Conservation (phyloP, 306 rosid genomes). For the Acacia acuminata region DNA sequence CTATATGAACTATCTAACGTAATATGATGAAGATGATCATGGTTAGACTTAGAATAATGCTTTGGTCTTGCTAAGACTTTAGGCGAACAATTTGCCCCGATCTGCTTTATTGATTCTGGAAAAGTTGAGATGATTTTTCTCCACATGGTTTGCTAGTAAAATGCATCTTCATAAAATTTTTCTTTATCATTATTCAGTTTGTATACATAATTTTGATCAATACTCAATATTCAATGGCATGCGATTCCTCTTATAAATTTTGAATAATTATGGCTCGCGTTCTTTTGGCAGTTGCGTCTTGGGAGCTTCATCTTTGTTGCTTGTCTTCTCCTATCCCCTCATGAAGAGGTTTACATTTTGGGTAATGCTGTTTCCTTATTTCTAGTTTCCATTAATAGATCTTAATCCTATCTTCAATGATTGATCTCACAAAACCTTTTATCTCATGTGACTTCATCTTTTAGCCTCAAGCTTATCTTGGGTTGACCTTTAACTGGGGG, state of each 20-base stretch:
- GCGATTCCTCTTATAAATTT: background rate
- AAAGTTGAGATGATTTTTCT: background rate
- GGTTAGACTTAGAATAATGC: background rate
- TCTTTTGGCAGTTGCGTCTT: conserved; percentile 68
- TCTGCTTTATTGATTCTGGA: background rate
- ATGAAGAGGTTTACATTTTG: conserved; percentile 94
- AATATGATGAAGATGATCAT: background rate
- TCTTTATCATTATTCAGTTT: conserved; percentile 15
- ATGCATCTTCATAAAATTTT: conserved; percentile 3
- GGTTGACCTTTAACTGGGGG: conserved; percentile 94
- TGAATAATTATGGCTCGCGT: conserved; percentile 22
- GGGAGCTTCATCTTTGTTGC: conserved; percentile 90
- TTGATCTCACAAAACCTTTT: conserved; percentile 29
- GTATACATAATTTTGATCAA: conserved; percentile 5
- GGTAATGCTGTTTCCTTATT: conserved; percentile 51
- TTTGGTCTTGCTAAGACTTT: background rate
- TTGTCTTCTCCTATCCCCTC: conserved; percentile 93
- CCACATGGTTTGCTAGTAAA: conserved; percentile 9
- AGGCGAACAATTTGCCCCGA: background rate
- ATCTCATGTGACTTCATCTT: conserved; percentile 28
- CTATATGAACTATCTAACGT: conserved; percentile 20
- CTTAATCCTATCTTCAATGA: conserved; percentile 12
- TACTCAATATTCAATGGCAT: conserved; percentile 4
- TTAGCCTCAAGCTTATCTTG: conserved; percentile 98
- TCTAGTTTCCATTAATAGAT: conserved; percentile 11